phyloP scores from a whole-genome alignment of 225 moss, liverwort and hornwort genomes.

The Polytrichum formosum region DNA sequence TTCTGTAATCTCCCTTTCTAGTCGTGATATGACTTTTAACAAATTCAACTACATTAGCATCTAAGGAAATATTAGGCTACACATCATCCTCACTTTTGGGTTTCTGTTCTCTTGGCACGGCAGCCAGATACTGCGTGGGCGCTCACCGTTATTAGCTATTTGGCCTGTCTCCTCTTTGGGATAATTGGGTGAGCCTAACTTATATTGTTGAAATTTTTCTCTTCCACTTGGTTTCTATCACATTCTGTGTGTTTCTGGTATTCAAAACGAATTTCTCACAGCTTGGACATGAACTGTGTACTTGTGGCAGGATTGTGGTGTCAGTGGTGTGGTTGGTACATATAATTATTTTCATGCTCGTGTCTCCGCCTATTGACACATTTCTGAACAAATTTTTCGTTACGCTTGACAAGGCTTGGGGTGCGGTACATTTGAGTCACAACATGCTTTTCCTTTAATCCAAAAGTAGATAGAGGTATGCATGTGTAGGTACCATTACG shows the following conservation, averaged over 20 bases:
- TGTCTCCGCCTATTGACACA: conserved; percentile 56
- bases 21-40: too few species aligned
- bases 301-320: conserved; percentile 58
- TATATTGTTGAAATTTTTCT: too few species aligned
- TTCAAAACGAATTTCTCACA: too few species aligned
- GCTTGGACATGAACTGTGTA: too few species aligned
- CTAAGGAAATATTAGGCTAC: too few species aligned
- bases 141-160: conserved; percentile 78
- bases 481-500: too few species aligned
- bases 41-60: too few species aligned
- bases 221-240: too few species aligned
- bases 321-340: conserved; percentile 89
- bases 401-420: conserved; percentile 84
- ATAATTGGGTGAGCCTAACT: conserved; percentile 63
- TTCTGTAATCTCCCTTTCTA: too few species aligned
- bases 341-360: conserved; percentile 89
- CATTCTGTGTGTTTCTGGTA: too few species aligned
- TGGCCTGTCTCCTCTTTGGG: conserved; percentile 78
- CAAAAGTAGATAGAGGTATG: too few species aligned
- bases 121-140: conserved; percentile 96
- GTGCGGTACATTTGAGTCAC: conserved; percentile 19
- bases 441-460: neutral
- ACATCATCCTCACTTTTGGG: neutral
- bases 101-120: conserved; percentile 5
- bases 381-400: conserved; percentile 84